Evolutionary conservation across 2,329 filamentous ascomycete genomes (phyloP).

Genomic region (Parastagonospora avenae): DNA sequence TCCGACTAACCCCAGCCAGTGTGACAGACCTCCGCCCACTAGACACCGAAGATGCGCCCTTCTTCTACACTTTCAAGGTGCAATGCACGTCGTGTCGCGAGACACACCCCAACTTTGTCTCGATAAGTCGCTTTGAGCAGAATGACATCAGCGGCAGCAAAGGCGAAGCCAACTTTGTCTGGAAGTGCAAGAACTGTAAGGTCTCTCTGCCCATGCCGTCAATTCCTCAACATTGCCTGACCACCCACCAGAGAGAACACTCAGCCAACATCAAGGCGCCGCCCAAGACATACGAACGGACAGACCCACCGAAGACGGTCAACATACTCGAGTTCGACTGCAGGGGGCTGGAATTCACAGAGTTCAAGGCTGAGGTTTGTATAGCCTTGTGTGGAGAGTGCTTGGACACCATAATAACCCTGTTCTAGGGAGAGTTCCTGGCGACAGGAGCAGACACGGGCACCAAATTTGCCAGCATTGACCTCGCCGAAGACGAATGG

Average conservation of each 20-base stretch:
- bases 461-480: conserved; percentile 81
- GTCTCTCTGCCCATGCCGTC: conserved; percentile 52
- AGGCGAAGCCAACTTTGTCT: conserved; percentile 99
- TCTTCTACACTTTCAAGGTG: conserved; percentile 97
- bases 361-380: conserved; percentile 86
- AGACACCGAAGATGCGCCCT: conserved; percentile 80
- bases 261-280: conserved; percentile 81
- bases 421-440: conserved; percentile 81
- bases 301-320: conserved; percentile 73
- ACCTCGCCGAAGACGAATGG: conserved; percentile 91
- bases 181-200: conserved; percentile 98
- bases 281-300: conserved; percentile 72
- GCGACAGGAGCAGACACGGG: conserved; percentile 79
- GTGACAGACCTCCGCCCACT: conserved; percentile 87
- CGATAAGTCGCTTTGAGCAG: conserved; percentile 84
- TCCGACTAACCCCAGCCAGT: conserved; percentile 53
- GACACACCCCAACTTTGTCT: conserved; percentile 82
- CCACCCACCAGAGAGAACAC: conserved; percentile 70
- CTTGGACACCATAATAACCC: background rate
- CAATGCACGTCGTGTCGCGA: conserved; percentile 98
- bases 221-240: conserved; percentile 7
- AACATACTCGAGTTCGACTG: conserved; percentile 93
- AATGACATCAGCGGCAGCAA: conserved; percentile 92
- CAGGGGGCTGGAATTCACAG: conserved; percentile 86
- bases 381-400: background rate